Conservation (phyloP, 2,329 filamentous ascomycete species). For the Mycosphaerella sp. region DNA sequence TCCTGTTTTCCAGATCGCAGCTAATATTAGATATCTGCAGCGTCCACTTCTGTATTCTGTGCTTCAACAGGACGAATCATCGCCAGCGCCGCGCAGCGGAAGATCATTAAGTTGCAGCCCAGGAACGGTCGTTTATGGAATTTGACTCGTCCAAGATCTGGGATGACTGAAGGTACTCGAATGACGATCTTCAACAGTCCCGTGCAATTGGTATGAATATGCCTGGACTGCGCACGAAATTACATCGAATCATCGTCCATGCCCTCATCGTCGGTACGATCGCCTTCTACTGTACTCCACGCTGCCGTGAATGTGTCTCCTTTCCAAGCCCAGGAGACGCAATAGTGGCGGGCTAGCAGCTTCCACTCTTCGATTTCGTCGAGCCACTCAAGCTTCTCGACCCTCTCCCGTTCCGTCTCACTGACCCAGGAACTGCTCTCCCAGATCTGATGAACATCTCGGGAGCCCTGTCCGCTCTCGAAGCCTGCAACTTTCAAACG, state of each 20-base stretch:
- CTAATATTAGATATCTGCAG: neutral
- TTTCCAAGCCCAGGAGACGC: conserved; percentile 81
- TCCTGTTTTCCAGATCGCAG: neutral
- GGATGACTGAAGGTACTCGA: too few relatives aligned
- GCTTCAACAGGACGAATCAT: neutral
- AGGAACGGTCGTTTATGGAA: too few relatives aligned
- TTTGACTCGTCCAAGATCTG: too few relatives aligned
- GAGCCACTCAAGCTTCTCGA: conserved; percentile 75
- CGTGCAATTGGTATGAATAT: too few relatives aligned
- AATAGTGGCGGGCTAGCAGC: conserved; percentile 80
- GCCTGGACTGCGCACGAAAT: neutral
- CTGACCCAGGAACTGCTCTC: conserved; percentile 63
- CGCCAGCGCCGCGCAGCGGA: too few relatives aligned
- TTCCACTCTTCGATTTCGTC: conserved; percentile 96
- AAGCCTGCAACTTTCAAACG: conserved; percentile 66
- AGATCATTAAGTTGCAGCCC: neutral
- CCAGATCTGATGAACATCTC: conserved; percentile 62
- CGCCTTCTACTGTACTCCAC: conserved; percentile 24
- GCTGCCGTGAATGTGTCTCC: conserved; percentile 30
- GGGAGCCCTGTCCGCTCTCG: conserved; percentile 48
- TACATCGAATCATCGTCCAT: conserved; percentile 17
- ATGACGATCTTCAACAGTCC: too few relatives aligned
- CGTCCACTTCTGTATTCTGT: neutral
- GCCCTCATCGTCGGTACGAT: conserved; percentile 15
- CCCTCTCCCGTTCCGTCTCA: conserved; percentile 65